Conservation (phyloP, 495 filamentous ascomycete genomes). For the Aspergillus affinis region DNA sequence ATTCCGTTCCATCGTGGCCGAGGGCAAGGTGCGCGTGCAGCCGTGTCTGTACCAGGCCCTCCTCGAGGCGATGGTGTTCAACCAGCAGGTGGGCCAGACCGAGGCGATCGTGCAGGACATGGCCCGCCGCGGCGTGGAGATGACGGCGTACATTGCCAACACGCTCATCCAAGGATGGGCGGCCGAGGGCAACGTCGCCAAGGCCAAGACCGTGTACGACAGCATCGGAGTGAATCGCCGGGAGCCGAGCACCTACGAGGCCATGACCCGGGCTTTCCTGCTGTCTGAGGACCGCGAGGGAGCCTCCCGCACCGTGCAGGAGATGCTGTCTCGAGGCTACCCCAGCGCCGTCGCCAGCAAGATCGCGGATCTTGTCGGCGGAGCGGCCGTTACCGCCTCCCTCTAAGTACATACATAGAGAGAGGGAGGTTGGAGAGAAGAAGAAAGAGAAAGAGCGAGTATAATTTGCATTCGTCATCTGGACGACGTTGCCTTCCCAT, state of each 20-base stretch:
- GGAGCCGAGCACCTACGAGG: slow-evolving; percentile 98
- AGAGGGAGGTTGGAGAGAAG: not conserved
- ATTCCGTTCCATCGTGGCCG: slow-evolving; percentile 76
- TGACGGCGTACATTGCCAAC: slow-evolving; percentile 98
- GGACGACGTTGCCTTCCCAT: not conserved
- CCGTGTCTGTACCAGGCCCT: slow-evolving; percentile 93
- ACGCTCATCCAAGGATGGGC: slow-evolving; percentile 99
- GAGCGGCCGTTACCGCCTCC: slow-evolving; percentile 30
- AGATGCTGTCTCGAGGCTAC: slow-evolving; percentile 90
- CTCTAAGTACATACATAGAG: slow-evolving; percentile 18
- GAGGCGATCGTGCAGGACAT: slow-evolving; percentile 73
- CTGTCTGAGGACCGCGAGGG: slow-evolving; percentile 72
- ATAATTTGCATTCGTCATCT: not conserved
- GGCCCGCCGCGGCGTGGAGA: slow-evolving; percentile 65
- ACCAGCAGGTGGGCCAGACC: slow-evolving; percentile 77
- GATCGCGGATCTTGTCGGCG: slow-evolving; percentile 83
- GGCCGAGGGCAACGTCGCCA: slow-evolving; percentile 72
- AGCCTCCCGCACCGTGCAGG: slow-evolving; percentile 75
- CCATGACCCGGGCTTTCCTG: slow-evolving; percentile 94
- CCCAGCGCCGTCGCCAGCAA: slow-evolving; percentile 88
- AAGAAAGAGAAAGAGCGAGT: not conserved
- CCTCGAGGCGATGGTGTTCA: slow-evolving; percentile 95
- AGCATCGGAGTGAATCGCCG: slow-evolving; percentile 70
- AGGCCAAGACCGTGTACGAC: slow-evolving; percentile 76
- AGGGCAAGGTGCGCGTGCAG: slow-evolving; percentile 62